Evolutionary conservation across 2,329 filamentous ascomycete species (phyloP).

Genomic region (Neospermospora avenae): DNA sequence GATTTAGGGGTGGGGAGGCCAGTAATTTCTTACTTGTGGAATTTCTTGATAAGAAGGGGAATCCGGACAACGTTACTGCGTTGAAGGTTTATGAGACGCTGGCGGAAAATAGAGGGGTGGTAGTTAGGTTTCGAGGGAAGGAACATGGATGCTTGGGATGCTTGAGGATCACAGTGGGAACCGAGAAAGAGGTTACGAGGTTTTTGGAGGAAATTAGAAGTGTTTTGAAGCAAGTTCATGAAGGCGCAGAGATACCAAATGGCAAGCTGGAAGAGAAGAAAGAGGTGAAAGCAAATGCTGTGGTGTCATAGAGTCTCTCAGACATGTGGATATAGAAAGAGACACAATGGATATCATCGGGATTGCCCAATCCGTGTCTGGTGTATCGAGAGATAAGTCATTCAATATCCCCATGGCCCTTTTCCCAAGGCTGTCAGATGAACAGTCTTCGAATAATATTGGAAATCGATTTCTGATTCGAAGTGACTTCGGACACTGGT

Average conservation of each 20-base stretch:
- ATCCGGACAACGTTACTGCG: constrained; percentile 76
- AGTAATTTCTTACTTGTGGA: constrained; percentile 92
- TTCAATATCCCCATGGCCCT: too few relatives aligned
- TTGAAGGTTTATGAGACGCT: constrained; percentile 78
- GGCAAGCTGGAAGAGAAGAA: constrained; percentile 22
- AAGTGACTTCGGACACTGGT: too few relatives aligned
- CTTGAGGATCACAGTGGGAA: constrained; percentile 87
- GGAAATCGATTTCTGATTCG: too few relatives aligned
- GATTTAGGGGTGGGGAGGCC: constrained; percentile 72
- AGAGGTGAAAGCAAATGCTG: constrained; percentile 24
- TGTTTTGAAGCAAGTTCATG: constrained; percentile 29
- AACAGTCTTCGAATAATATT: too few relatives aligned
- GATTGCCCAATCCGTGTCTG: too few relatives aligned
- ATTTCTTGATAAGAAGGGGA: constrained; percentile 69
- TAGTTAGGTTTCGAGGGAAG: constrained; percentile 90
- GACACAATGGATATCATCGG: too few relatives aligned
- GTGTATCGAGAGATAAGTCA: too few relatives aligned
- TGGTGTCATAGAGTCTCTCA: constrained; percentile 26
- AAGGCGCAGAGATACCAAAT: constrained; percentile 1
- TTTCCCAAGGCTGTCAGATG: too few relatives aligned
- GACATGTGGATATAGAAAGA: too few relatives aligned
- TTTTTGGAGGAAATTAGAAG: constrained; percentile 66
- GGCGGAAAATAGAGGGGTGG: constrained; percentile 82
- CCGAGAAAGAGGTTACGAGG: constrained; percentile 76
- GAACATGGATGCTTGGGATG: constrained; percentile 88